These are phyloP conservation scores for Lactarius trivialis DNA, from an alignment of 768 basidiomycete species.

Conservation along the genomic window DNA sequence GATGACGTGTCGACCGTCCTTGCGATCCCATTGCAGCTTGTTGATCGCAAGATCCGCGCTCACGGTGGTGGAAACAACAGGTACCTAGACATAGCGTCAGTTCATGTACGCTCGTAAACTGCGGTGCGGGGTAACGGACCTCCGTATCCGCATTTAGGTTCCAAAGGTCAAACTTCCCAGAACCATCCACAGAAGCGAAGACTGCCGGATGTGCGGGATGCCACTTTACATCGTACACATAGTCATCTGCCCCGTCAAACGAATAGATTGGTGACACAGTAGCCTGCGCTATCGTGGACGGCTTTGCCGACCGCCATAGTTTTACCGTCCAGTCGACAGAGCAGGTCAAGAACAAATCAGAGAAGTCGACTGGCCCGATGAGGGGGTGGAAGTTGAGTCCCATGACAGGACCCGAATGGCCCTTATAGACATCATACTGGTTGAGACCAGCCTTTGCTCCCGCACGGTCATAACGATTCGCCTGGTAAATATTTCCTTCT, in stretches of 20 bases:
- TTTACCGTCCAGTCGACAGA: slow-evolving; percentile 99
- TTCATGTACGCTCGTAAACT: background rate
- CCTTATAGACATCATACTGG: slow-evolving; percentile 87
- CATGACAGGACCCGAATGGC: slow-evolving; percentile 90
- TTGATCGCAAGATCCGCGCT: slow-evolving; percentile 82
- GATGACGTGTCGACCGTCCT: slow-evolving; percentile 85
- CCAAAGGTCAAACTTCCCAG: slow-evolving; percentile 95
- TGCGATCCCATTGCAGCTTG: slow-evolving; percentile 91
- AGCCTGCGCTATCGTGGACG: slow-evolving; percentile 50
- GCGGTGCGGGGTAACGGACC: slow-evolving; percentile 42
- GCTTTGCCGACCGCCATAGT: slow-evolving; percentile 84
- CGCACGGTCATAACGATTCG: slow-evolving; percentile 94
- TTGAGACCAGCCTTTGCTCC: slow-evolving; percentile 95
- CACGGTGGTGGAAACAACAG: slow-evolving; percentile 79
- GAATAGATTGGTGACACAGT: slow-evolving; percentile 75
- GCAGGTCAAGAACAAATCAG: slow-evolving; percentile 87
- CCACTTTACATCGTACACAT: slow-evolving; percentile 98
- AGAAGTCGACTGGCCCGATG: slow-evolving; percentile 88
- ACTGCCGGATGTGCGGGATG: slow-evolving; percentile 92
- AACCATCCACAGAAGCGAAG: slow-evolving; percentile 91
- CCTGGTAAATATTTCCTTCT: slow-evolving; percentile 95
- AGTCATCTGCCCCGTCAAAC: slow-evolving; percentile 97
- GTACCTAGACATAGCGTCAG: slow-evolving; percentile 53
- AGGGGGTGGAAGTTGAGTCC: slow-evolving; percentile 93
- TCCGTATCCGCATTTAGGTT: slow-evolving; percentile 96